Conservation (phyloP, 768 basidiomycete species). For the Lentinus brumalis region DNA sequence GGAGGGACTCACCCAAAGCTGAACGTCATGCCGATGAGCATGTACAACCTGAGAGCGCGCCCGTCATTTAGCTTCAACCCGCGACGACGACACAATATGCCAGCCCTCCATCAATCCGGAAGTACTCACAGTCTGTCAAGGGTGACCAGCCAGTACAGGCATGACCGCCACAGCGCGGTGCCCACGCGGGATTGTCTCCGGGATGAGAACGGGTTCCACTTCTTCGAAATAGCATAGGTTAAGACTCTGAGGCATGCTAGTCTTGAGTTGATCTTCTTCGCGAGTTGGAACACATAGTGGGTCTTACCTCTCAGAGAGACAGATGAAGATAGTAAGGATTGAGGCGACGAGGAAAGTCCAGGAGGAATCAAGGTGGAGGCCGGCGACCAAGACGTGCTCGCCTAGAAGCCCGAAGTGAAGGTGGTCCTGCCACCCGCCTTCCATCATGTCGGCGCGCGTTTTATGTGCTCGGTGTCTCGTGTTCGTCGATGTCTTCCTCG, state of each 20-base stretch:
- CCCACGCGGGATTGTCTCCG: slow-evolving; percentile 44
- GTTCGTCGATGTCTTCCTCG: no score
- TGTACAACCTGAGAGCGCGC: slow-evolving; percentile 52
- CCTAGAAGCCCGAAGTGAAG: slow-evolving; percentile 45
- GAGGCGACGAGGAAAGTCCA: slow-evolving; percentile 50
- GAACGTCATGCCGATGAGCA: slow-evolving; percentile 75
- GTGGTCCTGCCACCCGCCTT: slow-evolving; percentile 52
- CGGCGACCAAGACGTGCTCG: slow-evolving; percentile 47
- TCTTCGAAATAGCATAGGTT: slow-evolving; percentile 49
- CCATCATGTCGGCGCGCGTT: slow-evolving; percentile 22
- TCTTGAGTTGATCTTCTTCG: not conserved
- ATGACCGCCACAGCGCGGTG: slow-evolving; percentile 54
- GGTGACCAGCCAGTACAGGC: slow-evolving; percentile 58
- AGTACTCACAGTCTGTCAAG: slow-evolving; percentile 62
- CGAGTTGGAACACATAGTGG: no score
- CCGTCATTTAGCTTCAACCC: not conserved
- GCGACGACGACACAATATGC: not conserved
- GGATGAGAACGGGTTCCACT: slow-evolving; percentile 44
- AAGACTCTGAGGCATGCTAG: slow-evolving; percentile 42
- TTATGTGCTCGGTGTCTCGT: no score
- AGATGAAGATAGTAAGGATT: slow-evolving; percentile 48
- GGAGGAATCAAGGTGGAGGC: slow-evolving; percentile 48
- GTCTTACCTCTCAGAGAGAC: slow-evolving; percentile 57
- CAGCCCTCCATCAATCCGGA: not conserved
- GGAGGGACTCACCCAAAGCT: slow-evolving; percentile 57